Base-by-base conservation (phyloP, 352 stramenopile species). In the Phytopythium montanum region DNA sequence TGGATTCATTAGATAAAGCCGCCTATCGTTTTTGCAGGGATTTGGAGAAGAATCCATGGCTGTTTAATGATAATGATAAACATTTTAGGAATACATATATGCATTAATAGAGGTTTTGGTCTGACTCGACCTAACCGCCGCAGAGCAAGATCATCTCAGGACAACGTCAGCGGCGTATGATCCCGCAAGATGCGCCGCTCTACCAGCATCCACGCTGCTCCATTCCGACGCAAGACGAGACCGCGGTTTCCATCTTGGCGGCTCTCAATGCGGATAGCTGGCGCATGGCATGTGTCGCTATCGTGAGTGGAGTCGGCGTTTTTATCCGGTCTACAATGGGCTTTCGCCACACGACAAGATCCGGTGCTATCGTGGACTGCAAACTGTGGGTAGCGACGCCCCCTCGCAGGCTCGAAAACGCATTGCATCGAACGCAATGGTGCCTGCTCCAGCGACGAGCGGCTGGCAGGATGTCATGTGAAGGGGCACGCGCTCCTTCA, bases 111-210 rank as follows among this genome's bases (percentile, higher is more conserved):
- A 54, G 28, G 28, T 19, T 28, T 2, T 18, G 44, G 33, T 41
- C 49, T n/a, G 49, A 54, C 49, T 54, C 38, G 49, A 54, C 49
- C 49, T 54, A 54, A 54, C 31, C 50, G 8, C 28, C 19, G 14
- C 8, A 7, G 25, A 1, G 39, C n/a, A n/a, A 0, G 39, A 45
- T n/a, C 39, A 45, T 45, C 39, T 45, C 39, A 21, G 29, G 26
- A 55, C 49, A 36, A 56, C 50, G 50, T 56, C 50, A 45, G 9
- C 31, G 19, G 9, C 18, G 10, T 18, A 54, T 41, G 31, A 54
- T 41, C 26, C 29, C n/a, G 12, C 28, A 45, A 31, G 50, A 56
- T 56, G 50, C 45, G 50, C 8, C 50, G 34, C 19, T 38, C 28
- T 38, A n/a, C 28, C 29, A 9, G 28, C 1, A 39, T 39, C 42